Evolutionary conservation across 108 stramenopile genomes (phyloP), one percentile per base, ranked within the genome.

Genomic region (Seminavis robusta): DNA sequence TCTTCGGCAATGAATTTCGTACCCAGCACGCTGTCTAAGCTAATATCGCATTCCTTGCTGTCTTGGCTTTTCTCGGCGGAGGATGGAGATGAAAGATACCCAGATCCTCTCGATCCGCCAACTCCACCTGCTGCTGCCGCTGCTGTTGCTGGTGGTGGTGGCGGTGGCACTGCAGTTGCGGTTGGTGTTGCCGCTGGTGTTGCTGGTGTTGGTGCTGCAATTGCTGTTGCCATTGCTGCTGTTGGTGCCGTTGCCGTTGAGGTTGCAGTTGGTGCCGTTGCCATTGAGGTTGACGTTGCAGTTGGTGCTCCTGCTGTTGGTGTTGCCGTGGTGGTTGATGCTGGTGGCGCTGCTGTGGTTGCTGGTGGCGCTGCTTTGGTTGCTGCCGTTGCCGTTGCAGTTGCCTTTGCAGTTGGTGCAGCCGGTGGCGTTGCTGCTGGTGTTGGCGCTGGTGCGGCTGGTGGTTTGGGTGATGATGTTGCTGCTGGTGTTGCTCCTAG

Each of bases 391-490:
- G 46, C 11, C 13, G 20, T 9, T 47, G 46, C 11, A 11, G 46
- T n/a, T 47, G 46, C 11, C 13, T 9, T 9, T 47, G 46, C 11
- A 13, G 46, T 13, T 47, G 46, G 36, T 37, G 36, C 27, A 13
- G 46, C 11, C 15, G 46, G 20, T 47, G 46, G 11, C n/a, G 46
- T 9, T 47, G 46, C 27, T 47, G 46, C 11, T 37, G 36, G 36
- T 37, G 36, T 13, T 47, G 46, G 20, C 15, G 46, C 27, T 47
- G 46, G 20, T 47, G 46, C 11, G 9, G 46, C 27, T 47, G 46
- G 20, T 47, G 46, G 11, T 47, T 9, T 9, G 9, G 46, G 20
- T 47, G 46, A 9, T 47, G 46, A 13, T 47, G 46, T n/a, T 47
- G 46, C 11, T 21, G 20, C 11, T 21, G 20, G 11, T 21, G 20